Evolutionary conservation across 768 basidiomycete species (phyloP).

Genomic region (Collybiopsis confluens): DNA sequence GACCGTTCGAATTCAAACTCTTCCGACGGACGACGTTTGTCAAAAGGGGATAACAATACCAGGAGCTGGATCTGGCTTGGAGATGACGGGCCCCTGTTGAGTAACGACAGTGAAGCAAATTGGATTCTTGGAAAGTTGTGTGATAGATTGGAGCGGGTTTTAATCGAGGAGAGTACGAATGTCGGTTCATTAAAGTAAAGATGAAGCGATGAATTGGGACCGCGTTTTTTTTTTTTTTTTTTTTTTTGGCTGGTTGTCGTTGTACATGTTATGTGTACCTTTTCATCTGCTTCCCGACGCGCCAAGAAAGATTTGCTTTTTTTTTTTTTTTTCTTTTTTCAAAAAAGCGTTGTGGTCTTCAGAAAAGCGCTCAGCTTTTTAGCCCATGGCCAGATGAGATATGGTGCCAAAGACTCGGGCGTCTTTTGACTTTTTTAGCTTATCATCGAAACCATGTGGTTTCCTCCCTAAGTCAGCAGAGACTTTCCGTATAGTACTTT

Average conservation of each 20-base stretch:
- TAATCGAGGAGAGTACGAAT: slow-evolving; percentile 23
- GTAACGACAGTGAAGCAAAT: slow-evolving; percentile 28
- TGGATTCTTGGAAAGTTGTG: slow-evolving; percentile 35
- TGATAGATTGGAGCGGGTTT: slow-evolving; percentile 27
- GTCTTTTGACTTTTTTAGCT: no score
- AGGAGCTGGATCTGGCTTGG: slow-evolving; percentile 33
- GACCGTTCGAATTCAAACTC: not conserved
- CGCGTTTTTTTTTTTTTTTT: not conserved
- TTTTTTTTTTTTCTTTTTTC: no score
- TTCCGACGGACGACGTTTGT: not conserved
- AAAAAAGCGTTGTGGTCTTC: no score
- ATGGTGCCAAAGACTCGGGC: no score
- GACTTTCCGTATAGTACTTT: no score
- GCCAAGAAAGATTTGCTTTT: no score
- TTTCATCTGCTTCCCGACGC: no score
- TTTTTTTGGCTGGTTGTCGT: not conserved
- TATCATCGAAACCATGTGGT: no score
- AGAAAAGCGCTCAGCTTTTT: no score
- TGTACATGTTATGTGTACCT: no score
- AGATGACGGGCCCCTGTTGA: slow-evolving; percentile 37
- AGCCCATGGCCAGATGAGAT: no score
- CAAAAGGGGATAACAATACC: not conserved
- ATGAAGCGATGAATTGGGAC: not conserved
- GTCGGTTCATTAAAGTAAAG: slow-evolving; percentile 7
- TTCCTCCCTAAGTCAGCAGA: no score